Evolutionary conservation across 2,329 filamentous ascomycete species (phyloP).

Genomic region (Fusarium globosum): DNA sequence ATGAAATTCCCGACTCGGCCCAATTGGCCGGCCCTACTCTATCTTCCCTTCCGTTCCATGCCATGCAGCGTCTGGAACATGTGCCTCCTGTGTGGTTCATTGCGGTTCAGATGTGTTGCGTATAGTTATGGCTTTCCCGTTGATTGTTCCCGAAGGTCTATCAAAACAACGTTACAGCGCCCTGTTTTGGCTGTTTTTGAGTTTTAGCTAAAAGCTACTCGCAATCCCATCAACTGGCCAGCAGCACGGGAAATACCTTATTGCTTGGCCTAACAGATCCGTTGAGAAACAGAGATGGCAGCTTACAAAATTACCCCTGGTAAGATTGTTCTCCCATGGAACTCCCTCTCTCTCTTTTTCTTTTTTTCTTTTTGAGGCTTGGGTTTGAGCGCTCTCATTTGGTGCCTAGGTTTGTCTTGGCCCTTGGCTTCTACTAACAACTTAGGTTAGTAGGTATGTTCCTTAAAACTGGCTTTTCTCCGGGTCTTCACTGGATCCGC

Average conservation of each 20-base stretch:
- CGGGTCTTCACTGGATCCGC: slow-evolving; percentile 37
- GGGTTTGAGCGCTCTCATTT: slow-evolving; percentile 36
- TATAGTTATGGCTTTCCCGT: slow-evolving; percentile 15
- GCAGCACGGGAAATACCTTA: slow-evolving; percentile 22
- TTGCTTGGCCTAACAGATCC: background rate
- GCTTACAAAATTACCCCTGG: slow-evolving; percentile 19
- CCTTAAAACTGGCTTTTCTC: slow-evolving; percentile 24
- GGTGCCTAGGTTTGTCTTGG: slow-evolving; percentile 11
- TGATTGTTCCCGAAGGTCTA: slow-evolving; percentile 7
- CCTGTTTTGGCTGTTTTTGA: background rate
- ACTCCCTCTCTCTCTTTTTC: background rate
- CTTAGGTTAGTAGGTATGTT: background rate
- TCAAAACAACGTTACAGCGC: slow-evolving; percentile 28
- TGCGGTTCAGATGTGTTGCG: slow-evolving; percentile 3
- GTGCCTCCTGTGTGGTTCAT: background rate
- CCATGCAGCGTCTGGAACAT: slow-evolving; percentile 20
- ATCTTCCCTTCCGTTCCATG: slow-evolving; percentile 22
- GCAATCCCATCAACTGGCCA: background rate
- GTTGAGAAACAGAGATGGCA: background rate
- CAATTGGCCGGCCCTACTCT: slow-evolving; percentile 45
- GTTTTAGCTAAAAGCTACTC: background rate
- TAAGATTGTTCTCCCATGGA: background rate
- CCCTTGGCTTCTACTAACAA: slow-evolving; percentile 6
- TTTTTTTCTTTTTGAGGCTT: slow-evolving; percentile 8
- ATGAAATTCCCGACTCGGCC: slow-evolving; percentile 38